Base-by-base conservation (phyloP, 768 basidiomycete genomes). In the Fistulinella prunicolor region DNA sequence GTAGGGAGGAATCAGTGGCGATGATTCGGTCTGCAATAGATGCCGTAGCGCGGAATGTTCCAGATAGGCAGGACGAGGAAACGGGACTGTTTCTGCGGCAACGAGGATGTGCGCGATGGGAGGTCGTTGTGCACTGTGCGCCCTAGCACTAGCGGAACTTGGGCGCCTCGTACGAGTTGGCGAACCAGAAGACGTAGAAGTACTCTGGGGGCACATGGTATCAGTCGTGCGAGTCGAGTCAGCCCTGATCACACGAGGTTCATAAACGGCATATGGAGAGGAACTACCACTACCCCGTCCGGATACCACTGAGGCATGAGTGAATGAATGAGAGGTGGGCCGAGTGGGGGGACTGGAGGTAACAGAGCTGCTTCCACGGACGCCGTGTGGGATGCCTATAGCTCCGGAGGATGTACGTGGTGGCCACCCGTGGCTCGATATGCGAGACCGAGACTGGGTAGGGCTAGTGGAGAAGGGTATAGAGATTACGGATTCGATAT, bases 21-120 rank as follows among this genome's bases (percentile, higher is more conserved):
- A 58, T 2, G 66, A 51, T 38, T 77, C 77, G 0, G 84, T 81
- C 47, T 81, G 82, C 9, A 91, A 70, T 44, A 86, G 65, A 56
- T 89, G 73, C 46, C 85, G 82, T 47, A 92, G 69, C 1, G 86
- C 79, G 2, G 88, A 88, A 64, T 87, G 76, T 36, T 88, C 85
- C 46, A 92, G 76, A 65, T 92, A 92, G 1, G 81, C 68, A 1
- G 89, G 89, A 17, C 82, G 79, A 39, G 79, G 70, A 65, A 85
- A 91, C 29, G 70, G 61, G 22, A 55, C 65, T 38, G 60, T 61
- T 49, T 65, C 65, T 47, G 50, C 59, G 60, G 51, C 65, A 52
- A 50, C 42, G 50, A 59, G 62, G 54, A 62, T 55, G 51, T 70
- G 70, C 7, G 55, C 41, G 21, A 64, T 57, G 37, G 65, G 56